Evolutionary conservation across 371 early-diverging fungal species (phyloP).

Genomic region (Sporodiniella umbellata): DNA sequence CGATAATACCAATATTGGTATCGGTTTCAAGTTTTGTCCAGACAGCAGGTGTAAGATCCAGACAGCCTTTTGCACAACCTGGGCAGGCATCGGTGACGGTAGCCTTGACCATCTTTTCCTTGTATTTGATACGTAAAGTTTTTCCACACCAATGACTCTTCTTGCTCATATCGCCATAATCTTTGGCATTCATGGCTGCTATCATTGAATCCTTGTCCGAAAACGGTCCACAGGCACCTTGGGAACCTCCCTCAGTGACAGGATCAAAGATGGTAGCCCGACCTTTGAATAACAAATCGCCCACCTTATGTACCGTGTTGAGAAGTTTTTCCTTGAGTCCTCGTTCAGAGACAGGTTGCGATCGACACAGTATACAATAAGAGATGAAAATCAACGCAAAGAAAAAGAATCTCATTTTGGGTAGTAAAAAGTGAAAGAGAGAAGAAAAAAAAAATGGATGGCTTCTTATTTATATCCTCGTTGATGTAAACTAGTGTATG

Average conservation of each 20-base stretch:
- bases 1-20: slow-evolving; percentile 46
- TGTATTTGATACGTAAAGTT: slow-evolving; percentile 24
- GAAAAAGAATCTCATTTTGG: slow-evolving; percentile 9
- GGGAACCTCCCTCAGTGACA: slow-evolving; percentile 24
- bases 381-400: background rate
- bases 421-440: background rate
- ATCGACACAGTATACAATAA: background rate
- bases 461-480: no score
- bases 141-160: slow-evolving; percentile 43
- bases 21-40: slow-evolving; percentile 50
- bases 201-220: slow-evolving; percentile 28
- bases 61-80: slow-evolving; percentile 23
- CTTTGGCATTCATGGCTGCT: slow-evolving; percentile 33
- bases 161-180: slow-evolving; percentile 28
- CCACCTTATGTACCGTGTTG: no score
- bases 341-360: slow-evolving; percentile 8
- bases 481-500: no score
- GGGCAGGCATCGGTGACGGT: slow-evolving; percentile 39
- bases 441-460: background rate
- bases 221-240: slow-evolving; percentile 32
- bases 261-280: slow-evolving; percentile 33
- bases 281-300: no score
- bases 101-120: slow-evolving; percentile 16
- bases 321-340: slow-evolving; percentile 14
- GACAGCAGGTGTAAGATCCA: slow-evolving; percentile 61